phyloP scores from a whole-genome alignment of 139 green algal species.

The Chloropicon primus region DNA sequence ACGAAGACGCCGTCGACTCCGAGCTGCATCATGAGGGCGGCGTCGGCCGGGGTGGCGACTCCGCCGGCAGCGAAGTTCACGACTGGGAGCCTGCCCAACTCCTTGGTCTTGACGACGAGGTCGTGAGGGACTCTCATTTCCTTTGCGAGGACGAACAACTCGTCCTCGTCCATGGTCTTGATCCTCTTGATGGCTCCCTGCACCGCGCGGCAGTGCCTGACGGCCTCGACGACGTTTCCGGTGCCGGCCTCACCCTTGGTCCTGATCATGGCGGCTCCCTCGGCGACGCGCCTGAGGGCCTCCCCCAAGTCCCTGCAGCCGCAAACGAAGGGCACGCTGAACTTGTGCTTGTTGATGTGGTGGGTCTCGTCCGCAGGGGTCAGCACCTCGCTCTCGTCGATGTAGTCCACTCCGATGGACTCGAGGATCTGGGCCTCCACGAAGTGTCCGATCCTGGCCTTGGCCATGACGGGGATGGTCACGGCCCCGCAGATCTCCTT shows the following conservation, averaged over 20 bases:
- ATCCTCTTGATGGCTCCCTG: constrained; percentile 87
- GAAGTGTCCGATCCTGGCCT: constrained; percentile 97
- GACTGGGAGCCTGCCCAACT: constrained; percentile 81
- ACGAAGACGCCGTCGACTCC: constrained; percentile 99
- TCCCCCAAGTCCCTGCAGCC: constrained; percentile 96
- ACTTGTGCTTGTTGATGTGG: constrained; percentile 99
- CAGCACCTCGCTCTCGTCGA: constrained; percentile 97
- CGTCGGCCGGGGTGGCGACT: constrained; percentile 95
- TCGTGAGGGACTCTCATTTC: constrained; percentile 90
- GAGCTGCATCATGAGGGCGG: constrained; percentile 92
- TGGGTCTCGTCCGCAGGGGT: constrained; percentile 95
- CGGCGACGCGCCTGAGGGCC: constrained; percentile 87
- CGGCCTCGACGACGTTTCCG: constrained; percentile 96
- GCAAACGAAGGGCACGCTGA: constrained; percentile 98
- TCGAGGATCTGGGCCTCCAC: constrained; percentile 98
- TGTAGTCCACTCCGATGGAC: constrained; percentile 89
- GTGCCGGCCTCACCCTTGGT: constrained; percentile 93
- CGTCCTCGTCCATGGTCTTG: constrained; percentile 96
- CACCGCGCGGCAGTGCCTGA: constrained; percentile 85
- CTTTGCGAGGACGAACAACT: constrained; percentile 99
- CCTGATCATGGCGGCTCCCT: constrained; percentile 97
- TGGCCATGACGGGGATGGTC: constrained; percentile 99
- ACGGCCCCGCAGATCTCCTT: constrained; percentile 88
- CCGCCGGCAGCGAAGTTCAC: constrained; percentile 99
- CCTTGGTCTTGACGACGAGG: constrained; percentile 79